phyloP scores from a whole-genome alignment of 768 basidiomycete genomes.

The Collybiopsis confluens region DNA sequence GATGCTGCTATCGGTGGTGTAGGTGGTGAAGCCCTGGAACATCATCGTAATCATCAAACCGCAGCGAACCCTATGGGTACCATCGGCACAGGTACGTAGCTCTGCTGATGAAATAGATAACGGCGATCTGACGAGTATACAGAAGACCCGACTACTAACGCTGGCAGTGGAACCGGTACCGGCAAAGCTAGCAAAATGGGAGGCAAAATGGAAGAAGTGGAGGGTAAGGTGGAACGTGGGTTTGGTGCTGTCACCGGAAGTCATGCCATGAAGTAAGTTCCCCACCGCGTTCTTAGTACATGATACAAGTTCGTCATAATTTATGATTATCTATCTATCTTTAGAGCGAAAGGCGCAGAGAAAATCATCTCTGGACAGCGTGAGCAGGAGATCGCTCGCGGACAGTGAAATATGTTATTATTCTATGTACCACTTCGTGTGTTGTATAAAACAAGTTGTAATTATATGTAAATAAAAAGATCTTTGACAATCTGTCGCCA shows the following conservation, averaged over 20 bases:
- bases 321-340: background rate
- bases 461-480: too few species aligned
- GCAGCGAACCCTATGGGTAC: background rate
- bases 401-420: background rate
- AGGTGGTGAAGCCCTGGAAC: background rate
- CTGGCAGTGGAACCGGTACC: background rate
- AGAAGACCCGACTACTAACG: background rate
- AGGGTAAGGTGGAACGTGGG: background rate
- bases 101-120: background rate
- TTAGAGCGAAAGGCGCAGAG: background rate
- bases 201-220: background rate
- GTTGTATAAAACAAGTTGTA: too few species aligned
- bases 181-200: background rate
- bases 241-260: background rate
- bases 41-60: background rate
- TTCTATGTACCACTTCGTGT: too few species aligned
- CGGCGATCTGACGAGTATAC: background rate
- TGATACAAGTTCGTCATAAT: too few species aligned
- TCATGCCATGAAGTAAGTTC: background rate
- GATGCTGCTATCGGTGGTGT: background rate
- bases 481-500: too few species aligned
- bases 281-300: background rate
- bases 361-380: background rate
- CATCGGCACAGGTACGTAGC: background rate
- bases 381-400: background rate